Evolutionary conservation across 345 rosid genomes (phyloP), one percentile per base, ranked within the genome.

Genomic region (Chamaenerion angustifolium): DNA sequence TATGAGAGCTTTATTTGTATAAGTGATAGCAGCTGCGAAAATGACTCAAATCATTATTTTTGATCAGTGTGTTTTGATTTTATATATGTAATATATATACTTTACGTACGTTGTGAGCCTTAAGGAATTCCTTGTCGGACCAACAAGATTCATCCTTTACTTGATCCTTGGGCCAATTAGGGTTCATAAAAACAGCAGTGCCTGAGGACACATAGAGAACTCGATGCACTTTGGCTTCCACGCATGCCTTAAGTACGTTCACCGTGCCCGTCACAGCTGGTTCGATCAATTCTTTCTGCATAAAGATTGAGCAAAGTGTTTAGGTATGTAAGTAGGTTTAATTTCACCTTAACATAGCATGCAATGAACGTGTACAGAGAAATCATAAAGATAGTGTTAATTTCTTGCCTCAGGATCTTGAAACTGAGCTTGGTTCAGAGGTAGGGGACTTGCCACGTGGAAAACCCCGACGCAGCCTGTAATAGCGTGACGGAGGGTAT

Each of bases 221-320:
- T 47, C 83, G 76, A 64, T 78, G 61, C 21, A 78, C 77, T 53
- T 74, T 76, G 0, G 70, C 78, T 61, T 74, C 82, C n/a, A 52
- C 14, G 13, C 88, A 76, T 19, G 88, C 85, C 58, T 63, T 63
- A 0, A 85, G 80, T 59, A 85, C 88, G 64, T 82, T 80, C 18
- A 67, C 58, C 1, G 92, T 85, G 25, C 85, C 88, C 48, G 72
- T 76, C 16, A 80, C 82, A 50, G 83, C 83, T 0, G 85, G 92
- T 56, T 74, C 79, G 12, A 85, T 15, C 63, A 85, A 4, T 56
- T 81, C 76, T 8, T 61, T 73, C 92, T 82, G 45, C 55, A 51
- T 7, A 54, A 1, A 31, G 14, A 43, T 19, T 12, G 46, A 43
- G 15, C 17, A 1, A 16, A 35, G 16, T 53, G 31, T n/a, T n/a